A percentile compares a stretch with the other conserved stretches of the same genome.
Evolutionary conservation across 2,329 filamentous ascomycete species (phyloP).

Genomic region (Lachnellula subtilissima): DNA sequence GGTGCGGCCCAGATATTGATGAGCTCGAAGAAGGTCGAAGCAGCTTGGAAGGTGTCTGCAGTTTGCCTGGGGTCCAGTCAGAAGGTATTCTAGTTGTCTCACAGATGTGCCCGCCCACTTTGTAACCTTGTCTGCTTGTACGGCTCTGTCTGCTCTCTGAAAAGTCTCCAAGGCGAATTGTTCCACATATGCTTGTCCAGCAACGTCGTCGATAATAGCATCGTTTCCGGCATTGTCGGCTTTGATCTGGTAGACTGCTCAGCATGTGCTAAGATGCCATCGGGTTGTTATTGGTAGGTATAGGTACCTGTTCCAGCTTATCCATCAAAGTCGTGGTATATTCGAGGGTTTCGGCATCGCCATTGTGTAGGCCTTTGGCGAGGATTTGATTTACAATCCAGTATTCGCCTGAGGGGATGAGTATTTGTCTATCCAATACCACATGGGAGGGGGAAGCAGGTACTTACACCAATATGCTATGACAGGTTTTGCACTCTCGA

Average conservation of each 20-base stretch:
- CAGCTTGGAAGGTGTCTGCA: conserved; percentile 87
- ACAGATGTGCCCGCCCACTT: conserved; percentile 54
- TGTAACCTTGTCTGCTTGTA: conserved; percentile 78
- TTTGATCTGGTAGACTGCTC: conserved; percentile 52
- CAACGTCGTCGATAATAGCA: conserved; percentile 77
- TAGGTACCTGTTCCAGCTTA: conserved; percentile 66
- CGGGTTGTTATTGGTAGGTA: conserved; percentile 32
- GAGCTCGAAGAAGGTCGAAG: conserved; percentile 86
- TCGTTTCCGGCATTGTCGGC: conserved; percentile 70
- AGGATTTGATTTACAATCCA: conserved; percentile 93
- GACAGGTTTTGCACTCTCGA: conserved; percentile 79
- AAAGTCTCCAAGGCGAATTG: conserved; percentile 91
- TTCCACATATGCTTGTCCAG: conserved; percentile 87
- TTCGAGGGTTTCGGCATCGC: conserved; percentile 69
- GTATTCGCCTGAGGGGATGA: conserved; percentile 64
- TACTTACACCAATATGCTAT: conserved; percentile 90
- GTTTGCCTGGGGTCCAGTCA: conserved; percentile 60
- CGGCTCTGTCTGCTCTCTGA: conserved; percentile 72
- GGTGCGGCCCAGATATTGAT: conserved; percentile 75
- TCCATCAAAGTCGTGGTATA: conserved; percentile 88
- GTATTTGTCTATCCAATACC: conserved; percentile 3
- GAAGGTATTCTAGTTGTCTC: background rate
- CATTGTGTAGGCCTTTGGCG: conserved; percentile 69
- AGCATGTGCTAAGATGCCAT: background rate
- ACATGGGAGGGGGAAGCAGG: background rate